Conservation (phyloP, 148 eudicot genomes). For the Rhododendron vialii region DNA sequence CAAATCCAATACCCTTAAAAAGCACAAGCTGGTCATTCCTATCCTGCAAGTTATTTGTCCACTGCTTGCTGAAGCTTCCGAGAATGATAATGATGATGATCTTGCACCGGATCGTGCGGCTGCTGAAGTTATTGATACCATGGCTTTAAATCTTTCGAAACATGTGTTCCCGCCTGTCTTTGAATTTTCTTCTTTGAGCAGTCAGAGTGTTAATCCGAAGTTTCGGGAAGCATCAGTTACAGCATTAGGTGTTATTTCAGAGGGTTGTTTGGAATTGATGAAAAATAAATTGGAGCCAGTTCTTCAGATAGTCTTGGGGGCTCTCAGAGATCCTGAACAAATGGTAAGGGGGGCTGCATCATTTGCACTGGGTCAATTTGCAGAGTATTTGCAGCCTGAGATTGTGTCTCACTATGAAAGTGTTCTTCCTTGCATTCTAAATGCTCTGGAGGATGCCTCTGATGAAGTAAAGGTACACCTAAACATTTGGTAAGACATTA, state of each 20-base stretch:
- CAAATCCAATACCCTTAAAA: conserved; percentile 82
- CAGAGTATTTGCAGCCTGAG: conserved; percentile 96
- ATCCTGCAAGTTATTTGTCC: conserved; percentile 85
- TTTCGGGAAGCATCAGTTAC: conserved; percentile 89
- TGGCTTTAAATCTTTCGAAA: conserved; percentile 84
- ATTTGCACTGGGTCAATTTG: conserved; percentile 92
- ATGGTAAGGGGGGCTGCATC: conserved; percentile 97
- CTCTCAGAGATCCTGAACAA: conserved; percentile 89
- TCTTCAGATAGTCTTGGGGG: conserved; percentile 85
- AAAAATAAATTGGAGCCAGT: conserved; percentile 64
- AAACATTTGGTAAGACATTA: not conserved
- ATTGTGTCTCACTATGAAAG: conserved; percentile 81
- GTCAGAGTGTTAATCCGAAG: conserved; percentile 73
- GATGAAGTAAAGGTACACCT: conserved; percentile 85
- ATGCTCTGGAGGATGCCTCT: conserved; percentile 79
- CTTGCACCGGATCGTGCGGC: conserved; percentile 94
- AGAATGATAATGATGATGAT: conserved; percentile 77
- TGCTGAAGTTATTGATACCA: conserved; percentile 95
- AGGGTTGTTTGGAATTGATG: conserved; percentile 81
- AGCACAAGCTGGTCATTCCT: conserved; percentile 78
- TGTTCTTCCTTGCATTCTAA: conserved; percentile 83
- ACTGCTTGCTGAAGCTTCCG: conserved; percentile 75
- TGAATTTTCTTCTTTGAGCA: conserved; percentile 78
- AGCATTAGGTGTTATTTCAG: conserved; percentile 81
- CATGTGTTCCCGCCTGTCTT: conserved; percentile 74